Conservation (phyloP, 2,329 filamentous ascomycete genomes). For the Eutypella sp. region DNA sequence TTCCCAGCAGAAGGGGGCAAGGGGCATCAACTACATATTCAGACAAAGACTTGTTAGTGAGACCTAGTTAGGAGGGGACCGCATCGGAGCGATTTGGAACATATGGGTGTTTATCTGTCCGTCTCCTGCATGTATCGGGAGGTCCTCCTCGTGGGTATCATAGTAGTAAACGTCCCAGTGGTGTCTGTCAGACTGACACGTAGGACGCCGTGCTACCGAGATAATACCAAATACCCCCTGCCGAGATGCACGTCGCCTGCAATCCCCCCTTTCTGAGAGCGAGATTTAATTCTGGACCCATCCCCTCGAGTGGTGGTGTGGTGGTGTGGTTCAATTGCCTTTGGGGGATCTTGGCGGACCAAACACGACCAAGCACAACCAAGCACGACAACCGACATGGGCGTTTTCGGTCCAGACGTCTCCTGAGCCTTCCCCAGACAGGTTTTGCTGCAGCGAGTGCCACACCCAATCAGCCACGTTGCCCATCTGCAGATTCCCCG, state of each 20-base stretch:
- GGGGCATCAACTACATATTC: no score
- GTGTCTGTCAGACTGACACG: conserved; percentile 26
- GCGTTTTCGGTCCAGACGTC: background rate
- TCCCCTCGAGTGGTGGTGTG: background rate
- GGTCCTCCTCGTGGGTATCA: conserved; percentile 5
- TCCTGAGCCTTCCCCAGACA: background rate
- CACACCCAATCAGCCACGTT: background rate
- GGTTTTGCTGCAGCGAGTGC: background rate
- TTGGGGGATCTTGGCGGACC: background rate
- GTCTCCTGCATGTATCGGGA: conserved; percentile 11
- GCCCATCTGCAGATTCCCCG: background rate
- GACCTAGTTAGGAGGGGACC: background rate
- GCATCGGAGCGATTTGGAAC: background rate
- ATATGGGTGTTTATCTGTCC: background rate
- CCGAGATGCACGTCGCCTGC: conserved; percentile 17
- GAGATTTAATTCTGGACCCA: background rate
- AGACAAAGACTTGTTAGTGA: no score
- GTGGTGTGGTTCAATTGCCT: background rate
- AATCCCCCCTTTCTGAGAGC: conserved; percentile 5
- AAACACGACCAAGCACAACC: background rate
- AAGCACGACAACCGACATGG: background rate
- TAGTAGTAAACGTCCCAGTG: conserved; percentile 13
- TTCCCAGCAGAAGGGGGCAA: no score
- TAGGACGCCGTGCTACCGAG: conserved; percentile 22
- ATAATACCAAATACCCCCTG: conserved; percentile 8